A percentile compares a stretch with the other conserved stretches of the same genome.
Conservation (phyloP, 164 flowering plant species). For the Akebia trifoliata region DNA sequence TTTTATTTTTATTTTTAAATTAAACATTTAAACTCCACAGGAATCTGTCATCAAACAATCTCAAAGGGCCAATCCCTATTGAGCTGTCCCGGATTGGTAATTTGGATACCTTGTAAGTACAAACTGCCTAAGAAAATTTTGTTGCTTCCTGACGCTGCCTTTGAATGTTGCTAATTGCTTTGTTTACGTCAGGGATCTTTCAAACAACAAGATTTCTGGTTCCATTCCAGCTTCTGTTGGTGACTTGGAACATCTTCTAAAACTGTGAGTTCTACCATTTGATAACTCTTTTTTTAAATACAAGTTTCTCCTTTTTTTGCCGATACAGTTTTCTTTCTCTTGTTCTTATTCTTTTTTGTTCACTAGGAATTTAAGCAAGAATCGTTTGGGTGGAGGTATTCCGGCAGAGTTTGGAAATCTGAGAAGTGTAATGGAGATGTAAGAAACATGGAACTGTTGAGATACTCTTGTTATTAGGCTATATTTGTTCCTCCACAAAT, state of each 20-base stretch:
- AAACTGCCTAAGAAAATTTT: neutral
- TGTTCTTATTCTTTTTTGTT: neutral
- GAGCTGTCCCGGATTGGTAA: conserved; percentile 89
- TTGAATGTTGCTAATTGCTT: neutral
- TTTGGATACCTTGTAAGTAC: conserved; percentile 83
- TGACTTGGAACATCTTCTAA: conserved; percentile 90
- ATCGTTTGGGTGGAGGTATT: conserved; percentile 52
- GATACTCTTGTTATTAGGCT: neutral
- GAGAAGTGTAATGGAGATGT: conserved; percentile 91
- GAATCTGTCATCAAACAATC: conserved; percentile 68
- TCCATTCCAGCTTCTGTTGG: conserved; percentile 79
- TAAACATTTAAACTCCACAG: conserved; percentile 27
- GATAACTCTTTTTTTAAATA: neutral
- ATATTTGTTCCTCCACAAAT: too few species aligned
- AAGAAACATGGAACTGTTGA: conserved; percentile 15
- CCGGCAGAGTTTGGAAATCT: conserved; percentile 91
- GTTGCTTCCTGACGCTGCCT: neutral
- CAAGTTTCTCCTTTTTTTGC: too few species aligned
- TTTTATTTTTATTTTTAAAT: too few species aligned
- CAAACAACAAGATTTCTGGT: conserved; percentile 70
- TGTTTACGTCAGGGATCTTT: conserved; percentile 60
- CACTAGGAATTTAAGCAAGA: conserved; percentile 72
- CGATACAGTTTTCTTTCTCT: conserved; percentile 8
- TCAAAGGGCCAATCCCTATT: conserved; percentile 73
- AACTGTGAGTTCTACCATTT: conserved; percentile 53